phyloP scores from a whole-genome alignment of 2,329 filamentous ascomycete genomes.

The Didymella segeticola region DNA sequence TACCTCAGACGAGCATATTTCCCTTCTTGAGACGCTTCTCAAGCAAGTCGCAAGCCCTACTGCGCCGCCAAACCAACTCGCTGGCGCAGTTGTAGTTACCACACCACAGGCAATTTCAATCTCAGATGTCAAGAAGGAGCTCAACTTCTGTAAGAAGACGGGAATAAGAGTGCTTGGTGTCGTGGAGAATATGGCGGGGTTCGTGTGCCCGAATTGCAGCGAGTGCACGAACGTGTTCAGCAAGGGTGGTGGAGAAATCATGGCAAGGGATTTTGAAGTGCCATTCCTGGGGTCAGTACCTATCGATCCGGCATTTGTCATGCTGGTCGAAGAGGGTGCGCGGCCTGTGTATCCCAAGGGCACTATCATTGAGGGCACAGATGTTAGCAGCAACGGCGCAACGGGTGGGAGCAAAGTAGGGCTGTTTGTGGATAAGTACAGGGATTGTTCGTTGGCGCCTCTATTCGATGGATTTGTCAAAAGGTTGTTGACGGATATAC shows the following conservation, averaged over 20 bases:
- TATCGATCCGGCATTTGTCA: constrained; percentile 90
- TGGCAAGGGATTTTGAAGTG: constrained; percentile 86
- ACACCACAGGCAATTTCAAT: constrained; percentile 95
- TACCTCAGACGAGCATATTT: constrained; percentile 97
- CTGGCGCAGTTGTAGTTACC: constrained; percentile 91
- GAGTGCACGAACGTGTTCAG: constrained; percentile 95
- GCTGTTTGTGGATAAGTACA: constrained; percentile 73
- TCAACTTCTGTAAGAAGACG: constrained; percentile 91
- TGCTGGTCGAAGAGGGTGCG: constrained; percentile 79
- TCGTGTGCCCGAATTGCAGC: constrained; percentile 76
- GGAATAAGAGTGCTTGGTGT: constrained; percentile 82
- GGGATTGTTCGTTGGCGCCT: constrained; percentile 71
- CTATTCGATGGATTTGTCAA: constrained; percentile 71
- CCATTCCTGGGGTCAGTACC: constrained; percentile 86
- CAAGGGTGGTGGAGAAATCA: constrained; percentile 84
- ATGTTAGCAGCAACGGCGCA: constrained; percentile 38
- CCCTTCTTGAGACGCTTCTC: constrained; percentile 82
- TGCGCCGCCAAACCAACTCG: constrained; percentile 66
- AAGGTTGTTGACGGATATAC: constrained; percentile 54
- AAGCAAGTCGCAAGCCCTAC: constrained; percentile 31
- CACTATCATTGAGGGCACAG: constrained; percentile 54
- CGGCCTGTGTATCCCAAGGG: constrained; percentile 72
- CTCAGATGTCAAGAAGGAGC: constrained; percentile 90
- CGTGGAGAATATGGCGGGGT: constrained; percentile 95
- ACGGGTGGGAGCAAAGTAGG: constrained; percentile 35